These are phyloP conservation scores for Zygosaccharomyces gambellarensis DNA, from an alignment of 805 yeast genomes.

Conservation along the genomic window DNA sequence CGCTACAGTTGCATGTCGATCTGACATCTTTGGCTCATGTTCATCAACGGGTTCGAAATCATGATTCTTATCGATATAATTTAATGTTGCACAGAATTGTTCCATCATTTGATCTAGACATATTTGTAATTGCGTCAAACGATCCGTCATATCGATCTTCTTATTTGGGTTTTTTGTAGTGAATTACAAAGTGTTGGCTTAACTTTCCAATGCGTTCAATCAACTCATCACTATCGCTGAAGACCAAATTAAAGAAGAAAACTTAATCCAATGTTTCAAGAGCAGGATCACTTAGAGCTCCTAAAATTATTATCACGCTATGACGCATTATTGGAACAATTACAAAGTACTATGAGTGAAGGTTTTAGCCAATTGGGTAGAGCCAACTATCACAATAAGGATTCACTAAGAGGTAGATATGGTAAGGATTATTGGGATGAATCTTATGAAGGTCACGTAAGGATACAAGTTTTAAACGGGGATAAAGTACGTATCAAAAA, in stretches of 20 bases:
- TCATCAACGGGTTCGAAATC: slow-evolving; percentile 46
- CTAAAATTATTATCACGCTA: slow-evolving; percentile 22
- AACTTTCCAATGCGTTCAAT: background rate
- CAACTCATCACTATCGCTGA: background rate
- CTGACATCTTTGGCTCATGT: slow-evolving; percentile 54
- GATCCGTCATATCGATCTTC: slow-evolving; percentile 57
- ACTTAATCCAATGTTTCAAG: slow-evolving; percentile 5
- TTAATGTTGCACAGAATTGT: slow-evolving; percentile 72
- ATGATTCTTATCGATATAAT: slow-evolving; percentile 74
- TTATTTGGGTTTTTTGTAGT: background rate
- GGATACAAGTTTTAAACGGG: slow-evolving; percentile 6
- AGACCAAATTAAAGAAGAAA: background rate
- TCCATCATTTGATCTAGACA: slow-evolving; percentile 78
- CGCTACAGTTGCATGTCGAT: slow-evolving; percentile 54
- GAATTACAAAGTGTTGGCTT: background rate
- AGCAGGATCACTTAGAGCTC: slow-evolving; percentile 11
- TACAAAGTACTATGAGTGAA: slow-evolving; percentile 21
- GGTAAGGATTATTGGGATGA: slow-evolving; percentile 35
- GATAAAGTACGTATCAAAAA: slow-evolving; percentile 4
- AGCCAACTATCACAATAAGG: slow-evolving; percentile 33
- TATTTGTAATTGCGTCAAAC: slow-evolving; percentile 83
- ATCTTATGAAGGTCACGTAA: slow-evolving; percentile 23
- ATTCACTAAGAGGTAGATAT: slow-evolving; percentile 29
- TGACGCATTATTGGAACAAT: slow-evolving; percentile 27
- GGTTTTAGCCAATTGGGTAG: slow-evolving; percentile 29